phyloP scores from a whole-genome alignment of 306 rosid genomes.

The Begonia masoniana region DNA sequence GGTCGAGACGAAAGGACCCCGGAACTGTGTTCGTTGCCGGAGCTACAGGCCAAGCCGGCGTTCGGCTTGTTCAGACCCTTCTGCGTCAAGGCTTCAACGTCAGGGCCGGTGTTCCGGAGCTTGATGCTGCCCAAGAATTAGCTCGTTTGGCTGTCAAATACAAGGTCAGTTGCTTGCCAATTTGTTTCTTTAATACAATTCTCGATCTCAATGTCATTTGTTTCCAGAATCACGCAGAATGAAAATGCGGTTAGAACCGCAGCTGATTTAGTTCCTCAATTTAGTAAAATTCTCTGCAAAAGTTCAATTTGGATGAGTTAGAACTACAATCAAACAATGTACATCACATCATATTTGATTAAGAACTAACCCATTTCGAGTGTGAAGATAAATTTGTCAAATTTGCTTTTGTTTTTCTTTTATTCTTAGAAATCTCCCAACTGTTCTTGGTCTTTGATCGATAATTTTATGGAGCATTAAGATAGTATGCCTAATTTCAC shows the following conservation, averaged over 20 bases:
- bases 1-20: conserved; percentile 67
- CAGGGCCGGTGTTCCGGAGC: conserved; percentile 85
- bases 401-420: background rate
- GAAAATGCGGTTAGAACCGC: background rate
- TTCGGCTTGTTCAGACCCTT: conserved; percentile 66
- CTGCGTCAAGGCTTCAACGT: conserved; percentile 78
- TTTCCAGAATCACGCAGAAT: too few relatives aligned
- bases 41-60: conserved; percentile 74
- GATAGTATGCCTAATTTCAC: background rate
- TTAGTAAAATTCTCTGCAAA: too few relatives aligned
- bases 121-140: conserved; percentile 71
- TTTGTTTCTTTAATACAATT: too few relatives aligned
- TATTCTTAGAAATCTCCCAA: background rate
- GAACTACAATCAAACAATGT: too few relatives aligned
- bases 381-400: too few relatives aligned
- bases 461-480: background rate
- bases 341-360: too few relatives aligned
- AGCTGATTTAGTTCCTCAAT: background rate
- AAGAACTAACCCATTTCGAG: too few relatives aligned
- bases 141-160: conserved; percentile 79
- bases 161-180: conserved; percentile 32
- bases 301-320: too few relatives aligned
- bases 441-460: background rate
- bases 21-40: conserved; percentile 80
- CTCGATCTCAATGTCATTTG: background rate